phyloP scores from a whole-genome alignment of 345 rosid genomes.

The Geranium brycei region DNA sequence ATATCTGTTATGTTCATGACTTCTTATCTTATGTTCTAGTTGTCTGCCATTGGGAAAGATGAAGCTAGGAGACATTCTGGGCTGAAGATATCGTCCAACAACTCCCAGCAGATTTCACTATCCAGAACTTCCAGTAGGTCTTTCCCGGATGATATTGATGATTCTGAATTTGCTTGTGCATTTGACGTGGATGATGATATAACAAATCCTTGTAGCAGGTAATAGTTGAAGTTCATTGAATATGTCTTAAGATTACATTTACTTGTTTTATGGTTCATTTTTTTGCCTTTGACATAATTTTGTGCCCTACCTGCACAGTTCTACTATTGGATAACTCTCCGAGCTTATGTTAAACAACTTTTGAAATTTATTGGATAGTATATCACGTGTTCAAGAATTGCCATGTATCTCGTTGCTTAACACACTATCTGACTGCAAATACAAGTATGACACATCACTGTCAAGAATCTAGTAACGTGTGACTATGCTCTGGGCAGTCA shows the following conservation, averaged over 20 bases:
- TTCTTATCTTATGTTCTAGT: constrained; percentile 20
- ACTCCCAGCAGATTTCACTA: constrained; percentile 43
- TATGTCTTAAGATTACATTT: not conserved
- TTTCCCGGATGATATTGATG: constrained; percentile 64
- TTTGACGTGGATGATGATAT: constrained; percentile 69
- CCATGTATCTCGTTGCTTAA: not conserved
- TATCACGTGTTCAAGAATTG: not conserved
- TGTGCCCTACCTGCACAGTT: constrained; percentile 1
- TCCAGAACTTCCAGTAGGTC: constrained; percentile 76
- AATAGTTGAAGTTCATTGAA: constrained; percentile 1
- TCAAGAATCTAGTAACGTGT: not conserved
- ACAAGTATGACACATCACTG: not conserved
- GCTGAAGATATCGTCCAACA: constrained; percentile 33
- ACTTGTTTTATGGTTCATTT: constrained; percentile 1
- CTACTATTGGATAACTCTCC: not conserved
- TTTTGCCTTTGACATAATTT: not conserved
- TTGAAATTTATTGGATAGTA: not conserved
- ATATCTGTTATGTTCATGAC: constrained; percentile 2
- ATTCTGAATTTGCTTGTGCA: constrained; percentile 61
- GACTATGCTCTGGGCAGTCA: not conserved
- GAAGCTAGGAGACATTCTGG: constrained; percentile 35
- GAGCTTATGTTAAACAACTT: not conserved
- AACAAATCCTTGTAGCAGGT: constrained; percentile 62
- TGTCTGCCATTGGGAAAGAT: constrained; percentile 39
- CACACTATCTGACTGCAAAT: not conserved